Base-by-base conservation (phyloP, 805 yeast species). In the Saccharomycopsis guyanensis region DNA sequence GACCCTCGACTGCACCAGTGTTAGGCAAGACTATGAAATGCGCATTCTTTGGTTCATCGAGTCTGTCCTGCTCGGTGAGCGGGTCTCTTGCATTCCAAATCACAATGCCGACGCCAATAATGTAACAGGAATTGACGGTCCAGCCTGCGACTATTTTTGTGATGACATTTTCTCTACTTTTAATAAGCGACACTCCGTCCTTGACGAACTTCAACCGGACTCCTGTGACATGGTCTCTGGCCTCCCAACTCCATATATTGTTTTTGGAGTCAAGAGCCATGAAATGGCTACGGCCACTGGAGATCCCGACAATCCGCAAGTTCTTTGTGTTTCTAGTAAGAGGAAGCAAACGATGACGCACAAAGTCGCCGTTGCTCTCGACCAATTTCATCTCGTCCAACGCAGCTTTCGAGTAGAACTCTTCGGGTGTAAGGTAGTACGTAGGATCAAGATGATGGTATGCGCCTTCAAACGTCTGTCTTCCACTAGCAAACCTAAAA, bases 241-340 rank as follows among this genome's bases (percentile, higher is more conserved):
- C 59, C 58, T 82, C 88, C 89, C 89, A 82, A 1, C 77, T 68
- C 71, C 77, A 80, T 1, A 83, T 49, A 3, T 64, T 56, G 20
- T 73, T 70, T 1, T 61, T 40, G 10, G 67, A 62, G 52, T 79
- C 84, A 39, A 82, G 59, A 0, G 80, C 88, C 12, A 82, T 60
- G 44, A 81, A 71, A 59, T 81, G 87, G 24, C 72, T 64, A 52
- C 91, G 61, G 0, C 91, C 91, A 37, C 84, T 72, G 16, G 78
- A 68, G 2, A 82, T 67, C 5, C 75, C 67, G 2, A 70, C 56
- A 41, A 81, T 66, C 40, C 63, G 65, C 1, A 61, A 49, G 10
- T 60, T 16, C 16, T 45, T 47, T 7, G 49, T 51, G 22, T 33
- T 20, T 18, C 34, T 20, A 13, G 27, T 38, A n/a, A 32, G 40